These are phyloP conservation scores for Narthecium ossifragum DNA, from an alignment of 106 monocot species.

Conservation along the genomic window DNA sequence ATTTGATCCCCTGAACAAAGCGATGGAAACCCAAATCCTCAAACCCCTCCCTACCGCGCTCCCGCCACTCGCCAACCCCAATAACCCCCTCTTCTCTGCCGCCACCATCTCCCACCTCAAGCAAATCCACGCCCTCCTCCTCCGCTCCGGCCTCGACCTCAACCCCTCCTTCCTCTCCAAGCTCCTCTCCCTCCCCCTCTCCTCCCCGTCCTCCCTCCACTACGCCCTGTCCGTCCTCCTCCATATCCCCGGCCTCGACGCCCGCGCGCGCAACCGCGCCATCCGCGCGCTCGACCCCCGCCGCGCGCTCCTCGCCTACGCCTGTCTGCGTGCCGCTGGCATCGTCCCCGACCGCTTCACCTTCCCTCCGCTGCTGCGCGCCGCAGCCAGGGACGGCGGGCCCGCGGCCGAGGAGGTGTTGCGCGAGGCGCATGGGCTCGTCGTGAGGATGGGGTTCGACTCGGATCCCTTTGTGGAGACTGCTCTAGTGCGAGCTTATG, in stretches of 20 bases:
- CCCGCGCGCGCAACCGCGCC: conserved; percentile 36
- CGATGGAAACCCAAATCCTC: conserved; percentile 2
- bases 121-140: conserved; percentile 50
- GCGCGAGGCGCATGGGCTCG: conserved; percentile 53
- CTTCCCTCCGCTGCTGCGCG: conserved; percentile 47
- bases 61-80: not conserved
- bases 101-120: conserved; percentile 37
- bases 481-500: conserved; percentile 40
- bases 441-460: conserved; percentile 39
- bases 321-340: conserved; percentile 21
- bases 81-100: conserved; percentile 26
- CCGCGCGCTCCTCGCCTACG: conserved; percentile 33
- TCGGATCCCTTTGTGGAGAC: conserved; percentile 69
- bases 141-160: conserved; percentile 23
- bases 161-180: conserved; percentile 45
- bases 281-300: conserved; percentile 28
- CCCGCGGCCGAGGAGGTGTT: conserved; percentile 4
- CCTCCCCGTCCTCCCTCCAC: conserved; percentile 32
- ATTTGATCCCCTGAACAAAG: too few relatives aligned
- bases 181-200: conserved; percentile 45
- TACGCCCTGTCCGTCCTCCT: conserved; percentile 57
- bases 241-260: conserved; percentile 16
- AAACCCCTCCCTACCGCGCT: conserved; percentile 5
- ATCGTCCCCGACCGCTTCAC: conserved; percentile 35
- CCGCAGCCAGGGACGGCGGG: conserved; percentile 14